Evolutionary conservation across 2,329 filamentous ascomycete species (phyloP).

Genomic region (Sphaerostilbella broomeana): DNA sequence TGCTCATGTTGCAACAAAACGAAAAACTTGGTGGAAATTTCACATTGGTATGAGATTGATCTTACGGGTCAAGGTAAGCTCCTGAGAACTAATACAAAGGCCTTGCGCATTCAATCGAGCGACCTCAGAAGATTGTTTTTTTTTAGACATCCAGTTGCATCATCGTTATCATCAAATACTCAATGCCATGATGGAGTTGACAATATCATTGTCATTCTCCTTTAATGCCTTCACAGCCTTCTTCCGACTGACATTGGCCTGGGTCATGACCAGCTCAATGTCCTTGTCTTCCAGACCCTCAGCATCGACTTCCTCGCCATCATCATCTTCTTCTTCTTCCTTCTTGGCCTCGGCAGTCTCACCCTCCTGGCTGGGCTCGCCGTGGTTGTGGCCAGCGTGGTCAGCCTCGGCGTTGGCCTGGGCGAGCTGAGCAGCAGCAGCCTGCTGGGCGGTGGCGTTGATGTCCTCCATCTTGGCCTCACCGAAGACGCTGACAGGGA

Average conservation of each 20-base stretch:
- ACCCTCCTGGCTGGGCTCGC: conserved; percentile 57
- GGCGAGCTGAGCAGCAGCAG: conserved; percentile 80
- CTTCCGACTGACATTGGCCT: conserved; percentile 93
- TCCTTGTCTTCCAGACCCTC: conserved; percentile 96
- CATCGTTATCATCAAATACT: conserved; percentile 55
- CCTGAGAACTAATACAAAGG: conserved; percentile 25
- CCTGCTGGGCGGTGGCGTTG: conserved; percentile 95
- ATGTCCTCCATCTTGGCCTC: conserved; percentile 99
- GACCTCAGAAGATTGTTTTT: conserved; percentile 20
- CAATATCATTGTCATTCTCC: conserved; percentile 99
- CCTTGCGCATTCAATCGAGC: conserved; percentile 21
- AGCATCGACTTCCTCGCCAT: conserved; percentile 93
- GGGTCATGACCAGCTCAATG: conserved; percentile 98
- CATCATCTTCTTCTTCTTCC: conserved; percentile 74
- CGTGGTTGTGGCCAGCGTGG: conserved; percentile 67
- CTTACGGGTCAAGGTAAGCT: conserved; percentile 11
- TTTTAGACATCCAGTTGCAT: conserved; percentile 16
- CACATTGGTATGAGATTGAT: conserved; percentile 2
- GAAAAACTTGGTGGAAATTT: too few species aligned
- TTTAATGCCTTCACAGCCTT: conserved; percentile 98
- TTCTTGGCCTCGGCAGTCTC: conserved; percentile 62
- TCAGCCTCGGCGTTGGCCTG: conserved; percentile 59
- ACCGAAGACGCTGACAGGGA: conserved; percentile 75
- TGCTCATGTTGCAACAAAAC: too few species aligned
- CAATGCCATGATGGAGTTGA: conserved; percentile 99